Evolutionary conservation across 2,329 filamentous ascomycete species (phyloP).

Genomic region (Pseudogymnoascus sp.): DNA sequence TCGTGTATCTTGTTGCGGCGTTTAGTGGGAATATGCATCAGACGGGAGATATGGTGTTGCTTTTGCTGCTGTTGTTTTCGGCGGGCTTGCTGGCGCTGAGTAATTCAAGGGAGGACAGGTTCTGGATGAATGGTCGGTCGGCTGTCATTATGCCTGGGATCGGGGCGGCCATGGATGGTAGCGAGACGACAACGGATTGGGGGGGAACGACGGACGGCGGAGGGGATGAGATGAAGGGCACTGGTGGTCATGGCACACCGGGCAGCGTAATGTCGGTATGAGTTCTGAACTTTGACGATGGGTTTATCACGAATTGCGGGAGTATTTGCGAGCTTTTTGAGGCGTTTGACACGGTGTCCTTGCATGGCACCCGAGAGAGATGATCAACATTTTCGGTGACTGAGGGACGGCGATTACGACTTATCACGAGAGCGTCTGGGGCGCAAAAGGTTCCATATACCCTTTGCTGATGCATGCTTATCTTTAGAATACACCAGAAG

Average conservation of each 20-base stretch:
- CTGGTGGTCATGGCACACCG: not conserved
- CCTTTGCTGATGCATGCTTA: not conserved
- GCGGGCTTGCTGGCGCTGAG: constrained; percentile 47
- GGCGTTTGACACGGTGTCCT: not conserved
- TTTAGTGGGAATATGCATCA: constrained; percentile 49
- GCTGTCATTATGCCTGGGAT: constrained; percentile 19
- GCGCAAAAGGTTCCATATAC: not conserved
- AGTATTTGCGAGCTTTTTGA: not conserved
- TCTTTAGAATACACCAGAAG: not conserved
- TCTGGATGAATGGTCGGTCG: constrained; percentile 46
- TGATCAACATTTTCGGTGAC: not conserved
- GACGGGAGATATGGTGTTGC: constrained; percentile 43
- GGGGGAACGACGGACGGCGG: not conserved
- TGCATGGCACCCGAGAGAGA: not conserved
- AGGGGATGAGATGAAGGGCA: not conserved
- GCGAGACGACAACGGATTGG: not conserved
- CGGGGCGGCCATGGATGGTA: not conserved
- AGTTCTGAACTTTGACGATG: not conserved
- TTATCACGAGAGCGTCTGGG: not conserved
- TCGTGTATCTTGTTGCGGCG: constrained; percentile 51
- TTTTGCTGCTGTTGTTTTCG: constrained; percentile 44
- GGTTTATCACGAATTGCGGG: not conserved
- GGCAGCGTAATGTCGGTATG: not conserved
- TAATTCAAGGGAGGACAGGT: constrained; percentile 41
- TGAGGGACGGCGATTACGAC: not conserved